Percentiles rank a stretch among this genome's conserved stretches.
These are phyloP conservation scores for Diaporthe ilicicola DNA, from an alignment of 2,329 filamentous ascomycete genomes.

Conservation along the genomic window DNA sequence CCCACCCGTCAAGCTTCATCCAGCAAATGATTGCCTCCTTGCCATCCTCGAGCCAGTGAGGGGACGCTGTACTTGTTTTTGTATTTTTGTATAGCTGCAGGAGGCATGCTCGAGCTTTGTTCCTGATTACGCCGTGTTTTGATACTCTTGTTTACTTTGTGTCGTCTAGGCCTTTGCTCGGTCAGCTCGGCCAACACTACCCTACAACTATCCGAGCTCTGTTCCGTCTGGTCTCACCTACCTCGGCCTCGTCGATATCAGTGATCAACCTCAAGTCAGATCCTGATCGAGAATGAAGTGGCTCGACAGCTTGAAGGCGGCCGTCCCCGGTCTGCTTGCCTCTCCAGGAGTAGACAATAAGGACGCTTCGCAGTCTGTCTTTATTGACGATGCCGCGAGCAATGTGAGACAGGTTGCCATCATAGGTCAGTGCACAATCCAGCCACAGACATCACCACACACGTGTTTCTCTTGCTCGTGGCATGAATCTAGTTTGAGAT, in stretches of 20 bases:
- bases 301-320: constrained; percentile 31
- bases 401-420: constrained; percentile 42
- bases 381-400: constrained; percentile 29
- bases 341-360: constrained; percentile 15
- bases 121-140: neutral
- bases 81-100: neutral
- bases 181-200: neutral
- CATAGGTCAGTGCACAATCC: constrained; percentile 34
- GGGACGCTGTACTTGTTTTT: neutral
- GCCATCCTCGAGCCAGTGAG: neutral
- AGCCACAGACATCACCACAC: neutral
- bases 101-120: neutral
- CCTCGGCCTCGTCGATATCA: neutral
- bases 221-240: neutral
- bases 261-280: neutral
- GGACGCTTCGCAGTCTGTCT: constrained; percentile 14
- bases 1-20: neutral
- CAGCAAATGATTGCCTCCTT: neutral
- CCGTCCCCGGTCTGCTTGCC: constrained; percentile 30
- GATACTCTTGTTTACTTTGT: constrained; percentile 1
- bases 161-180: neutral
- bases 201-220: neutral
- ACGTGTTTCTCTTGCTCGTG: neutral
- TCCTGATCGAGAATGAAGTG: constrained; percentile 28
- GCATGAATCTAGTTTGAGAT: neutral